phyloP scores from a whole-genome alignment of 78 protist species.

The Dictyostelium intermedium region DNA sequence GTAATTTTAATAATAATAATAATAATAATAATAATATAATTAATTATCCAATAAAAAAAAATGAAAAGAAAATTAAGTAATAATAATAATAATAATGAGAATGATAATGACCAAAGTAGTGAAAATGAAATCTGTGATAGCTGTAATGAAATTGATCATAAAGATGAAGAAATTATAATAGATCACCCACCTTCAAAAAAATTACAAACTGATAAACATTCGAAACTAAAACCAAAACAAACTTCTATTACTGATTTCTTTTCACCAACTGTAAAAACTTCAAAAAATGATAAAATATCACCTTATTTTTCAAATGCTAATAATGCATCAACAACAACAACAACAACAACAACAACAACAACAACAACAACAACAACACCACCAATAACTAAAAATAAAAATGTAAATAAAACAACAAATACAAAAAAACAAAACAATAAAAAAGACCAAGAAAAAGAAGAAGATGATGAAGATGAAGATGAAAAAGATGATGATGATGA shows the following conservation, averaged over 20 bases:
- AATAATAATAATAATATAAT: neutral
- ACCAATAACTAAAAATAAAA: neutral
- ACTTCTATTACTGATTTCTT: neutral
- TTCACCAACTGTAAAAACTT: neutral
- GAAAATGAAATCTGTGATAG: conserved; percentile 19
- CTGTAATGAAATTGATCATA: conserved; percentile 8
- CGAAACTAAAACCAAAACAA: neutral
- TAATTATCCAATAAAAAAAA: neutral
- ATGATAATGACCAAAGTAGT: neutral
- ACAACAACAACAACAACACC: neutral
- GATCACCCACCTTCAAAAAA: neutral
- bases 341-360: neutral
- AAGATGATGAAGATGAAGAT: neutral
- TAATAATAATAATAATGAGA: neutral
- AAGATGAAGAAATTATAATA: neutral
- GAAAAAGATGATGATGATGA: neutral
- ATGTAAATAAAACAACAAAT: neutral
- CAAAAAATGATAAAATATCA: neutral
- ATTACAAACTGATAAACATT: neutral
- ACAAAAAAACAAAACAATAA: no score
- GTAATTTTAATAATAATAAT: no score
- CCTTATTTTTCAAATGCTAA: neutral
- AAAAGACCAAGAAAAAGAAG: neutral
- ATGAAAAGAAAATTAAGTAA: neutral
- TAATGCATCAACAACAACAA: neutral